Percentiles rank a stretch among this genome's conserved stretches.
Conservation (phyloP, 176 grass and related monocot species). For the Carex myosuroides region DNA sequence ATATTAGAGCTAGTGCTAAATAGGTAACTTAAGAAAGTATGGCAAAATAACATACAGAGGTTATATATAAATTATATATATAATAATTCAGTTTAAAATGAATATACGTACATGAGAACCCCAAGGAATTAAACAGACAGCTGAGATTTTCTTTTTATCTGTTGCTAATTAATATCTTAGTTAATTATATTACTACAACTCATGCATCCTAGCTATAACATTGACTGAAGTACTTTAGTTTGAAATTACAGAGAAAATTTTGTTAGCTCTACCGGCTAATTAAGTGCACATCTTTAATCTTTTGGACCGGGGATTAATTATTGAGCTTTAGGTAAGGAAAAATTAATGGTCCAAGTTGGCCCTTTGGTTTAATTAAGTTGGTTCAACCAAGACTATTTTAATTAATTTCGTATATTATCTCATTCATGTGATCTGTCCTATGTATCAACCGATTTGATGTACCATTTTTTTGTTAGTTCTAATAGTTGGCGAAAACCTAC, state of each 20-base stretch:
- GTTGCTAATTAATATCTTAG: background rate
- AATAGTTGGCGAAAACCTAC: too few relatives aligned
- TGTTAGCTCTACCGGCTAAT: background rate
- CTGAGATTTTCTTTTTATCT: background rate
- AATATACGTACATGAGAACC: background rate
- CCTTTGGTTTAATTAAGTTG: too few relatives aligned
- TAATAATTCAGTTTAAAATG: background rate
- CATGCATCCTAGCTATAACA: background rate
- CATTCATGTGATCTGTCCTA: background rate
- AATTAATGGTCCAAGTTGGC: too few relatives aligned
- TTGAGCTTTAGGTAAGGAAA: too few relatives aligned
- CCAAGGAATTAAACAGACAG: background rate
- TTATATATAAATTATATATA: background rate
- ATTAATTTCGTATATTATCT: background rate
- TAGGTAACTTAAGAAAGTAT: background rate
- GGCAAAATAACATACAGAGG: background rate
- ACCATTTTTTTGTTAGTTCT: background rate
- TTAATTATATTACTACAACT: background rate
- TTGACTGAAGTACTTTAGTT: background rate
- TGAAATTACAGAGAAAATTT: background rate
- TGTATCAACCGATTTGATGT: background rate
- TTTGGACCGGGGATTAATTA: too few relatives aligned
- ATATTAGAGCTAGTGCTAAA: background rate
- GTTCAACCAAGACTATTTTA: background rate
- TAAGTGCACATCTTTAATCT: too few relatives aligned